Evolutionary conservation across 1,284 basidiomycete species (phyloP), one percentile per base, ranked within the genome.

Genomic region (Mycosarcoma maydis): DNA sequence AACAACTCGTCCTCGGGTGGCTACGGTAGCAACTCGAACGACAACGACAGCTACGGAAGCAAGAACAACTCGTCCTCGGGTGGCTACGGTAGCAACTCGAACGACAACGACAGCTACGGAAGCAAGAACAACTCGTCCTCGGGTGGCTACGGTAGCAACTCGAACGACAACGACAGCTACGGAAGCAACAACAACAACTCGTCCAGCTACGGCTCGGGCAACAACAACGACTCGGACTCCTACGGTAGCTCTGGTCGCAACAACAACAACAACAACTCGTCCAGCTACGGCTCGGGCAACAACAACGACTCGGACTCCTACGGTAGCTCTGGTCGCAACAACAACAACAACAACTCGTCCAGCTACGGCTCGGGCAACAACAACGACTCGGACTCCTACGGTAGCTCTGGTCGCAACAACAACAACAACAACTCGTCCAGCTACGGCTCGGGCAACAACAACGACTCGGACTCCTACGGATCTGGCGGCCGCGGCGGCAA

Each of bases 31-130:
- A 29, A 29, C 27, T 6, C 6, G 47, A 47, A 53, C 16, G 48
- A 50, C 54, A 60, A 62, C 54, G 55, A 49, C 49, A 57, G 65
- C 44, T 42, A 49, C 48, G 41, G 48, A 49, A 50, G 45, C 62
- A 49, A 49, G 20, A 44, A 47, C 32, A 46, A 47, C 47, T 41
- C 38, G 2, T 45, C 34, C 13, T 58, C 41, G 6, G 53, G 53
- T 16, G 33, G 33, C 37, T 47, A 19, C 14, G 47, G 48, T 9
- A 8, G 43, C 45, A 50, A 49, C 44, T 41, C 22, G 34, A 56
- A 58, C 55, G 29, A 44, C 50, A 49, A 59, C 46, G 48, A 59
- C 59, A 30, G 24, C 30, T 41, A 53, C 59, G 17, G 34, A 17
- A 27, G 27, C 53, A 56, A 49, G 47, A 33, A 40, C 42, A 48